Evolutionary conservation across 495 filamentous ascomycete genomes (phyloP).

Genomic region (Trypethelium eluteriae): DNA sequence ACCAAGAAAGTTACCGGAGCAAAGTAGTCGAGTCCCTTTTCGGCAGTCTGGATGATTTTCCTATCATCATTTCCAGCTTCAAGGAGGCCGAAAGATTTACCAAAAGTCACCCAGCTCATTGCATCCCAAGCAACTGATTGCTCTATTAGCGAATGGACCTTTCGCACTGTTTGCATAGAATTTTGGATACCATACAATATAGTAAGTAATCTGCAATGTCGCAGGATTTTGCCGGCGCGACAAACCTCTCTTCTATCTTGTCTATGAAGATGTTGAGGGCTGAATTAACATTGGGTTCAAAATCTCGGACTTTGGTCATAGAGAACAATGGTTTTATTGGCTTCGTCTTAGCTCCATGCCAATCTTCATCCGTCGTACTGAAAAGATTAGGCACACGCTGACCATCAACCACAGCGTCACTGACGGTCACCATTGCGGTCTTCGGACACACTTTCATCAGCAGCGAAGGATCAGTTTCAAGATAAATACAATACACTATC

Average conservation of each 20-base stretch:
- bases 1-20: constrained; percentile 25
- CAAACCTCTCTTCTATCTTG: constrained; percentile 27
- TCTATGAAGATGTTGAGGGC: constrained; percentile 29
- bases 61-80: constrained; percentile 22
- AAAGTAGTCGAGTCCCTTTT: constrained; percentile 34
- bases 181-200: constrained; percentile 19
- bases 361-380: constrained; percentile 30
- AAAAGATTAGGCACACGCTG: constrained; percentile 31
- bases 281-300: constrained; percentile 29
- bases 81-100: constrained; percentile 28
- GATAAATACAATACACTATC: neutral
- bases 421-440: constrained; percentile 32
- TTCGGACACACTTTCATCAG: neutral
- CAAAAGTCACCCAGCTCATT: constrained; percentile 36
- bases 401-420: constrained; percentile 28
- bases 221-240: constrained; percentile 17
- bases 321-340: constrained; percentile 30
- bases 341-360: constrained; percentile 31
- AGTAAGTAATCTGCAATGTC: constrained; percentile 27
- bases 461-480: constrained; percentile 2
- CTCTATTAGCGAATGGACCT: neutral
- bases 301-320: constrained; percentile 31
- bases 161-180: no score
- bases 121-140: constrained; percentile 36
- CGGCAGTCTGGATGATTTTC: constrained; percentile 26